Evolutionary conservation across 768 basidiomycete species (phyloP).

Genomic region (Termitomyces sp.): DNA sequence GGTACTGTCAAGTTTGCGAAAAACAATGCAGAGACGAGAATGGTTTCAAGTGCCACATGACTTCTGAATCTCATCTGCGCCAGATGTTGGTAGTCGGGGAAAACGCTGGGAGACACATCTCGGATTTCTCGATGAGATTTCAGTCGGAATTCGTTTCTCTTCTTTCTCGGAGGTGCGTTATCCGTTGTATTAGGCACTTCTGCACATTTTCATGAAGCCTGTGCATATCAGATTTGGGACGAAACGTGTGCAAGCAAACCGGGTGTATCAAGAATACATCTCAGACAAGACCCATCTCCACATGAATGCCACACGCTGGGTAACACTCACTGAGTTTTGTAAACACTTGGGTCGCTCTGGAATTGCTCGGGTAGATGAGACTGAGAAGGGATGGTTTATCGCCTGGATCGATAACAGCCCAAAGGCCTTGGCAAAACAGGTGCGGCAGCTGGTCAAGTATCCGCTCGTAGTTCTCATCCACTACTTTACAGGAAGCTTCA

Average conservation of each 20-base stretch:
- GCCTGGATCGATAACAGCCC: conserved; percentile 97
- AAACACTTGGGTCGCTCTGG: conserved; percentile 86
- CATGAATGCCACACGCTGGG: conserved; percentile 99
- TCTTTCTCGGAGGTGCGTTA: conserved; percentile 70
- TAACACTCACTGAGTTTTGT: conserved; percentile 92
- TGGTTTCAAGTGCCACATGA: conserved; percentile 94
- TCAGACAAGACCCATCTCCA: conserved; percentile 90
- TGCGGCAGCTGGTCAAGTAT: conserved; percentile 25
- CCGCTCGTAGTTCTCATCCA: background rate
- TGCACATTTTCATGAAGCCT: background rate
- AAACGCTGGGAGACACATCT: conserved; percentile 86
- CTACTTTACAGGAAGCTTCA: conserved; percentile 58
- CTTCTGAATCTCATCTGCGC: conserved; percentile 84
- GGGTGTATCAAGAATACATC: conserved; percentile 97
- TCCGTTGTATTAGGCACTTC: background rate
- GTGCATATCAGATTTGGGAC: conserved; percentile 66
- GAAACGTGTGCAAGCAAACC: conserved; percentile 91
- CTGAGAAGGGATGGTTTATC: conserved; percentile 97
- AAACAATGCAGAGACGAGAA: conserved; percentile 99
- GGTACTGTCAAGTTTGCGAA: conserved; percentile 99
- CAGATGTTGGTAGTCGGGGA: conserved; percentile 95
- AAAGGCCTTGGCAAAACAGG: conserved; percentile 87
- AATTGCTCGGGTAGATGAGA: conserved; percentile 91
- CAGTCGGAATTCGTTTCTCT: conserved; percentile 90
- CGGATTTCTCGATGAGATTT: conserved; percentile 84